These are phyloP conservation scores for Chrysanthemum lavandulifolium DNA, from an alignment of 129 eudicot genomes.

Conservation along the genomic window DNA sequence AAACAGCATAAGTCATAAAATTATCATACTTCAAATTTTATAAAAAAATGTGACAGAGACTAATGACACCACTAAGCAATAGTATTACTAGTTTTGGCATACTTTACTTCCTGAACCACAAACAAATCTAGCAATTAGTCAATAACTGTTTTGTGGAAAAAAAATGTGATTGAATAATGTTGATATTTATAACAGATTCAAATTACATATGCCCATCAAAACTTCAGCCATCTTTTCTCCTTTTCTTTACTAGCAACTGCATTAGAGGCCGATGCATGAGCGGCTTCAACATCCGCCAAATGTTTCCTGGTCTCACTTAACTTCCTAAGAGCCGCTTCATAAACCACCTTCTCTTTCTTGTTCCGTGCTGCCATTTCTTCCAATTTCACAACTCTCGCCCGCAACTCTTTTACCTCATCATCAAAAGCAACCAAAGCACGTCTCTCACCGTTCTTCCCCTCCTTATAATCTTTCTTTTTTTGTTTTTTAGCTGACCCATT, in stretches of 20 bases:
- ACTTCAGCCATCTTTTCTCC: constrained; percentile 94
- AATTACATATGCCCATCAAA: constrained; percentile 37
- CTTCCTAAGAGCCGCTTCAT: constrained; percentile 82
- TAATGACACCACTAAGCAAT: background rate
- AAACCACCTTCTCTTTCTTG: constrained; percentile 78
- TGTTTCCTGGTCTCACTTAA: constrained; percentile 61
- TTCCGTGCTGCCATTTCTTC: constrained; percentile 89
- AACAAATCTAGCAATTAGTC: background rate
- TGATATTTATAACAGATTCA: constrained; percentile 8
- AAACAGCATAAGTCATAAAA: background rate
- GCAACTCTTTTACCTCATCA: constrained; percentile 75
- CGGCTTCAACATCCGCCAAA: constrained; percentile 70
- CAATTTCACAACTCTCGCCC: constrained; percentile 49
- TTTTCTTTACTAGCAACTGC: constrained; percentile 74
- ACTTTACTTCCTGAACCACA: constrained; percentile 3
- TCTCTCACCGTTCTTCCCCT: constrained; percentile 63
- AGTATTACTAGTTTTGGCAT: background rate
- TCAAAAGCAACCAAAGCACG: constrained; percentile 77
- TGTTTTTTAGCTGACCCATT: constrained; percentile 42
- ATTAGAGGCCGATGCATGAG: constrained; percentile 73
- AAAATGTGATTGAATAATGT: background rate
- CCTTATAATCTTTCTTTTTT: constrained; percentile 26
- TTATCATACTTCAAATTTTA: background rate
- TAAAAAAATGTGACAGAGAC: too few relatives aligned
- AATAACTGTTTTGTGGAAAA: too few relatives aligned